Percentiles rank a stretch among this genome's conserved stretches.
phyloP scores from a whole-genome alignment of 129 eudicot genomes.

The Scalesia atractyloides region DNA sequence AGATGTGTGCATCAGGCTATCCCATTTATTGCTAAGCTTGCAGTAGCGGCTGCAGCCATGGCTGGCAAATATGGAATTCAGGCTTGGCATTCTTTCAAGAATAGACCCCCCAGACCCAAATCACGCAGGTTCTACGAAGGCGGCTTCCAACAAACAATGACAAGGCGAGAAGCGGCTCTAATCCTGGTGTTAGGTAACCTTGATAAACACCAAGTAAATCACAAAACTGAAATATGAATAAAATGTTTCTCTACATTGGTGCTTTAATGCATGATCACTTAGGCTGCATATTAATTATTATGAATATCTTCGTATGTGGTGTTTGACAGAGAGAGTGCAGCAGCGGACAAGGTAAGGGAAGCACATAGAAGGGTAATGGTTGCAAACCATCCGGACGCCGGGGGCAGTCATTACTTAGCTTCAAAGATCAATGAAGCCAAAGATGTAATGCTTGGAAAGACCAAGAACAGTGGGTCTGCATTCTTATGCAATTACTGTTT shows the following conservation, averaged over 20 bases:
- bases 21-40: slow-evolving; percentile 70
- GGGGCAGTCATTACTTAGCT: slow-evolving; percentile 81
- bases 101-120: slow-evolving; percentile 66
- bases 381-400: slow-evolving; percentile 88
- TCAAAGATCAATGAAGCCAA: slow-evolving; percentile 84
- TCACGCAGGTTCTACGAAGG: slow-evolving; percentile 82
- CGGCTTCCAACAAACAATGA: slow-evolving; percentile 87
- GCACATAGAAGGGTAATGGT: slow-evolving; percentile 88
- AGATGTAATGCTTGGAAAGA: slow-evolving; percentile 69
- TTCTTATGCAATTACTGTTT: slow-evolving; percentile 26
- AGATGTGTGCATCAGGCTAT: slow-evolving; percentile 49
- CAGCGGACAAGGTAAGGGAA: slow-evolving; percentile 65
- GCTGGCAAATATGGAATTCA: slow-evolving; percentile 76
- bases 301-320: background rate
- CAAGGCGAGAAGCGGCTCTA: slow-evolving; percentile 89
- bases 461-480: slow-evolving; percentile 46
- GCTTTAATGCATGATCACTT: slow-evolving; percentile 6
- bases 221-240: background rate
- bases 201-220: background rate
- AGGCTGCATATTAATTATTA: background rate
- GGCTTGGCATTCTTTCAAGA: slow-evolving; percentile 86
- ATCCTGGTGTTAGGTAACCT: slow-evolving; percentile 84
- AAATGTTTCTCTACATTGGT: background rate
- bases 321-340: slow-evolving; percentile 56
- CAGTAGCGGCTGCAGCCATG: slow-evolving; percentile 76